Conservation (phyloP, 106 monocot genomes). For the Iris macrosiphon region DNA sequence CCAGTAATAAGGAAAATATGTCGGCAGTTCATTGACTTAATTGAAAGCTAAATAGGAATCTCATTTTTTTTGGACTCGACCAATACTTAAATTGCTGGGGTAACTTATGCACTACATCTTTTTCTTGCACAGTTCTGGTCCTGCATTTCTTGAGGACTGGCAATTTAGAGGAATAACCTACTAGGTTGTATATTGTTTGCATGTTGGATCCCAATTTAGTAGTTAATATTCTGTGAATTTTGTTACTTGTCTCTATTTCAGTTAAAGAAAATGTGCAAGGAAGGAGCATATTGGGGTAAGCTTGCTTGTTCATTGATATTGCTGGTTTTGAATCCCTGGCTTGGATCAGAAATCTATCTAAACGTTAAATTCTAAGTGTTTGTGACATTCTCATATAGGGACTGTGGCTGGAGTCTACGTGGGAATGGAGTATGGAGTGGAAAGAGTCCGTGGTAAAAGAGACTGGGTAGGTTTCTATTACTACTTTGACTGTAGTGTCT, state of each 20-base stretch:
- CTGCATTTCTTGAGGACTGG: too few relatives aligned
- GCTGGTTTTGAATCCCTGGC: neutral
- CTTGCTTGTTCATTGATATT: neutral
- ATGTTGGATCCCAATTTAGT: neutral
- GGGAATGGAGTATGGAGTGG: constrained; percentile 70
- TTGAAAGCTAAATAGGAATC: too few relatives aligned
- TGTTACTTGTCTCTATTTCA: constrained; percentile 16
- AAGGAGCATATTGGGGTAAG: constrained; percentile 78
- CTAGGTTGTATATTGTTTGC: too few relatives aligned
- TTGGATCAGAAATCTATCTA: neutral
- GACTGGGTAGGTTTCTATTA: constrained; percentile 78
- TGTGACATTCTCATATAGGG: constrained; percentile 23
- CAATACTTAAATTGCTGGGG: too few relatives aligned
- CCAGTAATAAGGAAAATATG: too few relatives aligned
- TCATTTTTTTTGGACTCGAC: too few relatives aligned
- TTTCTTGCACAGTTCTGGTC: too few relatives aligned
- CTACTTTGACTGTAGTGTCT: too few relatives aligned
- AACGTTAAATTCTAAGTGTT: neutral
- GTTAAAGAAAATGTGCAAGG: constrained; percentile 81
- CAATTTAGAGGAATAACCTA: too few relatives aligned
- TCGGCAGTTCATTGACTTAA: too few relatives aligned
- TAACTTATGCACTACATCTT: too few relatives aligned
- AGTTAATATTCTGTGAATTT: neutral
- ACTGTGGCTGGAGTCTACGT: constrained; percentile 67
- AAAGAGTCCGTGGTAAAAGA: constrained; percentile 56